phyloP scores from a whole-genome alignment of 2,329 filamentous ascomycete genomes.

The Cordyceps javanica region DNA sequence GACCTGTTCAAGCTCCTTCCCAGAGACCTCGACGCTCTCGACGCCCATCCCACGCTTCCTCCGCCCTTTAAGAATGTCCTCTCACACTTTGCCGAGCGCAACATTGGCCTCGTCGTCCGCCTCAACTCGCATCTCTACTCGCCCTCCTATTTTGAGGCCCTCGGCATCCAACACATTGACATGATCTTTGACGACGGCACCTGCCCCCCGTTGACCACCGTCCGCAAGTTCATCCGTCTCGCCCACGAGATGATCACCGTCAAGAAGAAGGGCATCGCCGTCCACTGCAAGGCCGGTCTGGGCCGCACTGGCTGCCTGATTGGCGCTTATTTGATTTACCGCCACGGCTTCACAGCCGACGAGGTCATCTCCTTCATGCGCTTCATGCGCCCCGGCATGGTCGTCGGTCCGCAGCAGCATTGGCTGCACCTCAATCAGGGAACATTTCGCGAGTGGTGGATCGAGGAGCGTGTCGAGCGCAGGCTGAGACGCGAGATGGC shows the following conservation, averaged over 20 bases:
- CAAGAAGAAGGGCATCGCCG: constrained; percentile 87
- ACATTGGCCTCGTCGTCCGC: constrained; percentile 89
- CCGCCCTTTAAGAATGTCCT: constrained; percentile 94
- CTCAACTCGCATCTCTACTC: constrained; percentile 95
- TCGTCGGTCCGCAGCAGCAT: constrained; percentile 96
- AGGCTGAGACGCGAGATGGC: constrained; percentile 56
- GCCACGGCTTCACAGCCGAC: constrained; percentile 94
- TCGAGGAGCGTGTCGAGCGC: constrained; percentile 76
- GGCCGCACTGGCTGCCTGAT: constrained; percentile 95
- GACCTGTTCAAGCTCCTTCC: constrained; percentile 71
- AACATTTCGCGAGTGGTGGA: constrained; percentile 98
- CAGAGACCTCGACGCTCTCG: constrained; percentile 66
- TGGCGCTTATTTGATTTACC: constrained; percentile 94
- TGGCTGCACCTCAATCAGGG: constrained; percentile 98
- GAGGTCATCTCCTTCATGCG: constrained; percentile 98
- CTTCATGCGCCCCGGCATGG: constrained; percentile 98
- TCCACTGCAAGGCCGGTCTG: constrained; percentile 97
- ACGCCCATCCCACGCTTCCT: constrained; percentile 64
- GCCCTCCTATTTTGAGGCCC: constrained; percentile 90
- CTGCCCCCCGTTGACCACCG: constrained; percentile 81
- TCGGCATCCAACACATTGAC: constrained; percentile 92
- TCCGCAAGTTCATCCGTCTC: constrained; percentile 89
- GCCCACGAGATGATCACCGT: constrained; percentile 91
- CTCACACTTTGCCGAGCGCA: constrained; percentile 77
- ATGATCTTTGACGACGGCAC: constrained; percentile 99